These are phyloP conservation scores for Dioscorea cayenensis DNA, from an alignment of 116 monocot genomes.

Conservation along the genomic window DNA sequence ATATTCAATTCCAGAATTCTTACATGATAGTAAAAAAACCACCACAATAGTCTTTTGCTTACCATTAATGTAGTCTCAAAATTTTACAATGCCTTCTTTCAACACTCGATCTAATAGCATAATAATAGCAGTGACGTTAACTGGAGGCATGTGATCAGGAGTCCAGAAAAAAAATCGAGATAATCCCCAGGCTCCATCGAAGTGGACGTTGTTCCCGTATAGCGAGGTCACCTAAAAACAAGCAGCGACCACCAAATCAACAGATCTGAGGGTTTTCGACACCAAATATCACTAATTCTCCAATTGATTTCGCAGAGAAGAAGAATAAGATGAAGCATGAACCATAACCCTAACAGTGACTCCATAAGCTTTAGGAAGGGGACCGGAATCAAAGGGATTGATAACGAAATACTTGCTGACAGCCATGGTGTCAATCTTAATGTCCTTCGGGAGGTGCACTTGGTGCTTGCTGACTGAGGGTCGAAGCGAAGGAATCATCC, in stretches of 20 bases:
- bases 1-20: too few species aligned
- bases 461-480: constrained; percentile 73
- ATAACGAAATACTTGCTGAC: constrained; percentile 86
- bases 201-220: constrained; percentile 67
- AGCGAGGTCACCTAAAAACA: constrained; percentile 77
- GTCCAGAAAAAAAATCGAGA: constrained; percentile 92
- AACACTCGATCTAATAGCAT: too few species aligned
- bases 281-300: neutral
- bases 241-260: neutral
- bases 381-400: constrained; percentile 42
- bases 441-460: too few species aligned
- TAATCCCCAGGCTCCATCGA: constrained; percentile 74
- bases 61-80: too few species aligned
- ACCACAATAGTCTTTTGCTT: too few species aligned
- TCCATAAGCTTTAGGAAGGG: constrained; percentile 71
- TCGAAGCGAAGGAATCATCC: constrained; percentile 66
- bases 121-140: constrained; percentile 26
- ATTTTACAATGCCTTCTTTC: too few species aligned
- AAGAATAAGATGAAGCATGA: neutral
- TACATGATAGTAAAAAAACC: too few species aligned
- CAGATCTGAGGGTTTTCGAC: neutral
- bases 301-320: neutral
- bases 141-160: constrained; percentile 61
- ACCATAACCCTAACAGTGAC: constrained; percentile 74
- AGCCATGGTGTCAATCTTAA: constrained; percentile 75